Conservation (phyloP, 176 grass and related monocot species). For the Bolboschoenus planiculmis region DNA sequence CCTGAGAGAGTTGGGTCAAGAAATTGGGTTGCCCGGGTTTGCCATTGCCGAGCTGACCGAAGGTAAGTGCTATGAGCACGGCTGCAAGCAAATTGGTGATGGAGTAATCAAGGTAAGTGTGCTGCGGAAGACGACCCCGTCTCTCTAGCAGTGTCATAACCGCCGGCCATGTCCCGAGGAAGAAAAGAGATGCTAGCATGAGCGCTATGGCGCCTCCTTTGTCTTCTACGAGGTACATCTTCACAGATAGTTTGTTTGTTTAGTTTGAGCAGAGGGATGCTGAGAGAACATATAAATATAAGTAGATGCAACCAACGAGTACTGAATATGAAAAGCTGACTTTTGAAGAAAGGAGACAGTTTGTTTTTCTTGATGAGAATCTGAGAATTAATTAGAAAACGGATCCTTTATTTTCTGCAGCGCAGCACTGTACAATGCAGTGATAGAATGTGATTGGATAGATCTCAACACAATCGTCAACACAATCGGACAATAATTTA, state of each 20-base stretch:
- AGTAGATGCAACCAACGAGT: not conserved
- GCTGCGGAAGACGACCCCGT: slow-evolving; percentile 78
- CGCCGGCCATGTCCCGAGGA: slow-evolving; percentile 91
- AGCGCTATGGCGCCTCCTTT: slow-evolving; percentile 60
- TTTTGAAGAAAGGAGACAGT: not conserved
- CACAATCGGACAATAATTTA: too few species aligned
- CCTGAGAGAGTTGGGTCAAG: slow-evolving; percentile 71
- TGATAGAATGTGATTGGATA: too few species aligned
- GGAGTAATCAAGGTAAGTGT: slow-evolving; percentile 87
- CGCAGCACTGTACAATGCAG: too few species aligned
- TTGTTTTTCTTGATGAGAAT: not conserved
- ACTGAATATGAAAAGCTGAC: not conserved
- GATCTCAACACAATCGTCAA: too few species aligned
- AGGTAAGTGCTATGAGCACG: slow-evolving; percentile 58
- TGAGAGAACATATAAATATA: not conserved
- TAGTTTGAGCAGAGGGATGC: not conserved
- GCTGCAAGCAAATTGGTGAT: slow-evolving; percentile 80
- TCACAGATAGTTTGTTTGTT: not conserved
- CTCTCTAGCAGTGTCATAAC: slow-evolving; percentile 83
- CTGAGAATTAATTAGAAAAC: not conserved
- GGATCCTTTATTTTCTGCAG: too few species aligned
- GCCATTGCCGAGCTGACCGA: slow-evolving; percentile 61
- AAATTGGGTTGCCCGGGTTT: slow-evolving; percentile 67
- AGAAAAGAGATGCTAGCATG: slow-evolving; percentile 58
- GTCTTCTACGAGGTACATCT: slow-evolving; percentile 78